Evolutionary conservation across 805 yeast species (phyloP).

Genomic region (Cyberlindnera xylosilytica): DNA sequence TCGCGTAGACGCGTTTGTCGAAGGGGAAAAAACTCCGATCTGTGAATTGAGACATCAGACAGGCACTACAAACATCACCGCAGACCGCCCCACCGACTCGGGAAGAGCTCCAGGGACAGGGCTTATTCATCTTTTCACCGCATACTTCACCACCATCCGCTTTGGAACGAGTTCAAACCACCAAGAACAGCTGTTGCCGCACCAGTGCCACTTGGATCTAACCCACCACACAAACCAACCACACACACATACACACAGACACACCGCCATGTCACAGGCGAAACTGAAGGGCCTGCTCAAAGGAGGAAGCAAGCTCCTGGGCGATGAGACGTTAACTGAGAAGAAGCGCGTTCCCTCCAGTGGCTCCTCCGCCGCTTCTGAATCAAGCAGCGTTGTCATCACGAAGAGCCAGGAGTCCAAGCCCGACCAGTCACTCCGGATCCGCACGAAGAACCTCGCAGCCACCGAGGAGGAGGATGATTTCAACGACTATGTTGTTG

Average conservation of each 20-base stretch:
- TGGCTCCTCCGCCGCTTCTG: slow-evolving; percentile 19
- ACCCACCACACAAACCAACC: too few relatives aligned
- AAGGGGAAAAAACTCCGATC: slow-evolving; percentile 10
- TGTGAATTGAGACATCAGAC: slow-evolving; percentile 5
- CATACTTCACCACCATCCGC: too few relatives aligned
- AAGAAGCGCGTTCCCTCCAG: slow-evolving; percentile 22
- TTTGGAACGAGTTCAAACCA: too few relatives aligned
- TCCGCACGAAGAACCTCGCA: slow-evolving; percentile 26
- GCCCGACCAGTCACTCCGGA: slow-evolving; percentile 16
- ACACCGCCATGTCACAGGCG: slow-evolving; percentile 18
- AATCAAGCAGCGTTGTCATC: slow-evolving; percentile 22
- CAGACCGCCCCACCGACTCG: too few relatives aligned
- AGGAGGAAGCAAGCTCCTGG: slow-evolving; percentile 19
- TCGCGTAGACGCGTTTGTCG: slow-evolving; percentile 4
- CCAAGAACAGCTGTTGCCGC: too few relatives aligned
- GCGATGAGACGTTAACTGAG: slow-evolving; percentile 23
- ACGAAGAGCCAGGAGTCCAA: slow-evolving; percentile 9
- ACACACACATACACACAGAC: slow-evolving; percentile 2
- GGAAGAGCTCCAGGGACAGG: too few relatives aligned
- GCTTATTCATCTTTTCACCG: too few relatives aligned
- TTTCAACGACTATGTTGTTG: slow-evolving; percentile 38
- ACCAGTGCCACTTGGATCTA: too few relatives aligned
- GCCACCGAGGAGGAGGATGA: slow-evolving; percentile 37
- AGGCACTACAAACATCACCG: background rate
- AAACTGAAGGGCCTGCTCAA: slow-evolving; percentile 20